Base-by-base conservation (phyloP, 164 flowering plant species). In the Platanus orientalis region DNA sequence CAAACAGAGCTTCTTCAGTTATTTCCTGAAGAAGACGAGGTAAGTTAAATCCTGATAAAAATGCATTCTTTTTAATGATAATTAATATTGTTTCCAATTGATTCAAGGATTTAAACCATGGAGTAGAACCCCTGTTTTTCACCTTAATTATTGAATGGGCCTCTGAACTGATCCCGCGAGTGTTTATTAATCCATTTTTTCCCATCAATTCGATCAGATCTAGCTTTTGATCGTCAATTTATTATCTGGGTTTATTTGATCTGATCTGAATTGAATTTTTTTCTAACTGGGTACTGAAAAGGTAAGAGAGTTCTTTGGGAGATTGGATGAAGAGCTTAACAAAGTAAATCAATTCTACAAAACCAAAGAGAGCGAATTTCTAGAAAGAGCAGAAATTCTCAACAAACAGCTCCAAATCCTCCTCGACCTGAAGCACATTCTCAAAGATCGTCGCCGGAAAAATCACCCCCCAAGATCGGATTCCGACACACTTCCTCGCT, bases 11-110 rank as follows among this genome's bases (percentile, higher is more conserved):
- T 90, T 28, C 72, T 65, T 54, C 85, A 83, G 36, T 66, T 87
- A 29, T 84, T 83, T 62, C 82, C 96, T 0, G 85, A 82, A 64
- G 92, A 84, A 59, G 92, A 90, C 54, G 97, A 87, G 92, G 97
- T 93, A 76, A 57, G n/a, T 13, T 16, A 16, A n/a, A n/a, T n/a
- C n/a, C n/a, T n/a, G n/a, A n/a, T n/a, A n/a, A n/a, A n/a, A n/a
- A n/a, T n/a, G n/a, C n/a, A n/a, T n/a, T n/a, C n/a, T n/a, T n/a
- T n/a, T n/a, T n/a, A n/a, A n/a, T n/a, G n/a, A n/a, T n/a, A n/a
- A n/a, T n/a, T n/a, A n/a, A n/a, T n/a, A n/a, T n/a, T 45, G n/a
- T 14, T 13, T 13, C 6, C 19, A 3, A 36, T 36, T 36, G 9
- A 36, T 14, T 3, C 9, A 36, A 32, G 9, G 36, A 32, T 32